These are phyloP conservation scores for Tubosaeta sp. DNA, from an alignment of 768 basidiomycete genomes.

Conservation along the genomic window DNA sequence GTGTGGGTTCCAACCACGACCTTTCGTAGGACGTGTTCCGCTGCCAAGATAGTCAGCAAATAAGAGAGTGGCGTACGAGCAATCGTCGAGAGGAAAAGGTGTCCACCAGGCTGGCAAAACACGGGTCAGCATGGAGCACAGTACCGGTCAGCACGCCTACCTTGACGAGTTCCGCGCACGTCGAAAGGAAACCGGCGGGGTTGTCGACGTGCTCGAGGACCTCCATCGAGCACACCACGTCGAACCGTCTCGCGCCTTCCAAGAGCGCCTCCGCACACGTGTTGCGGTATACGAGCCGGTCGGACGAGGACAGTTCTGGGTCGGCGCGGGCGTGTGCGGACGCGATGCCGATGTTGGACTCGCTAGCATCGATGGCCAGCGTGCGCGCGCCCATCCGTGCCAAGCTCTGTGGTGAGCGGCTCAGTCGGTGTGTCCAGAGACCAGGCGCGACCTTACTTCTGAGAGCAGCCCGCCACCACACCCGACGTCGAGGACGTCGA, in stretches of 20 bases:
- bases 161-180: constrained; percentile 83
- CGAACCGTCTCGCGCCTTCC: constrained; percentile 62
- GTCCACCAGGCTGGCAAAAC: constrained; percentile 77
- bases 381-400: constrained; percentile 86
- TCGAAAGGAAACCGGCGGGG: constrained; percentile 75
- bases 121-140: constrained; percentile 3
- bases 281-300: constrained; percentile 61
- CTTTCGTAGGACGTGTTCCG: constrained; percentile 75
- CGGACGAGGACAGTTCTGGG: constrained; percentile 44
- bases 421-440: not conserved
- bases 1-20: constrained; percentile 90
- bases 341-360: constrained; percentile 83
- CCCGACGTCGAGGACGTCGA: constrained; percentile 84
- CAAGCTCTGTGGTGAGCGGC: constrained; percentile 53
- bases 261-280: constrained; percentile 73
- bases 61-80: constrained; percentile 78
- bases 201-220: constrained; percentile 97
- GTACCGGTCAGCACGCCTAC: constrained; percentile 37
- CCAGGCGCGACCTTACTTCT: constrained; percentile 54
- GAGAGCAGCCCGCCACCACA: constrained; percentile 94
- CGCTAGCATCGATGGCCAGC: constrained; percentile 88
- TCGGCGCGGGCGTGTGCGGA: constrained; percentile 77
- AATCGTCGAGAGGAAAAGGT: constrained; percentile 93
- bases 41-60: constrained; percentile 67
- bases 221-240: constrained; percentile 96